Evolutionary conservation across 2,329 filamentous ascomycete species (phyloP).

Genomic region (Colletotrichum magnum): DNA sequence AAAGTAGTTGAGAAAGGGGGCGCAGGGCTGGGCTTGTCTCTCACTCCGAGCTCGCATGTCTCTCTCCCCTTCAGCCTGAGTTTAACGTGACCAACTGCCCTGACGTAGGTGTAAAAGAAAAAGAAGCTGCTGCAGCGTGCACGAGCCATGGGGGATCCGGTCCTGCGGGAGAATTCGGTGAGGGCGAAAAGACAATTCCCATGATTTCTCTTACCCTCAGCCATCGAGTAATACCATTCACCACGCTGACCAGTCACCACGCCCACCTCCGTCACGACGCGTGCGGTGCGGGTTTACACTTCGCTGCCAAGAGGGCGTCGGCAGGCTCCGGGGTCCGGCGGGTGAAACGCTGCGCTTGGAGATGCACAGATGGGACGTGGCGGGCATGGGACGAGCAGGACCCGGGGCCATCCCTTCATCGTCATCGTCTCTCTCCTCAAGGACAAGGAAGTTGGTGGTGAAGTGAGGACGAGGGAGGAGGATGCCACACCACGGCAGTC

Average conservation of each 20-base stretch:
- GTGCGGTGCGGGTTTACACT: too few relatives aligned
- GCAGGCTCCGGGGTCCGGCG: slow-evolving; percentile 37
- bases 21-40: not conserved
- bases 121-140: not conserved
- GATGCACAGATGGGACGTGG: slow-evolving; percentile 33
- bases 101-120: slow-evolving; percentile 33
- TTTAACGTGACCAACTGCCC: not conserved
- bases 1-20: not conserved
- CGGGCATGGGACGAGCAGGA: too few relatives aligned
- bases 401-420: too few relatives aligned
- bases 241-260: not conserved
- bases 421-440: too few relatives aligned
- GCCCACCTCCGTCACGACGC: slow-evolving; percentile 1
- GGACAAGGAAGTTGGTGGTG: too few relatives aligned
- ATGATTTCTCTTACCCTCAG: slow-evolving; percentile 38
- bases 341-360: slow-evolving; percentile 38
- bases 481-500: slow-evolving; percentile 11
- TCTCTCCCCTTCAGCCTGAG: too few relatives aligned
- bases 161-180: slow-evolving; percentile 12
- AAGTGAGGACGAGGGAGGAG: too few relatives aligned
- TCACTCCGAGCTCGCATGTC: too few relatives aligned
- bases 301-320: slow-evolving; percentile 1
- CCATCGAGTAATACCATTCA: slow-evolving; percentile 37
- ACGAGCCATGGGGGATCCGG: slow-evolving; percentile 6
- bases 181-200: not conserved